phyloP scores from a whole-genome alignment of 331 rosid species.

The Quercus lobata region DNA sequence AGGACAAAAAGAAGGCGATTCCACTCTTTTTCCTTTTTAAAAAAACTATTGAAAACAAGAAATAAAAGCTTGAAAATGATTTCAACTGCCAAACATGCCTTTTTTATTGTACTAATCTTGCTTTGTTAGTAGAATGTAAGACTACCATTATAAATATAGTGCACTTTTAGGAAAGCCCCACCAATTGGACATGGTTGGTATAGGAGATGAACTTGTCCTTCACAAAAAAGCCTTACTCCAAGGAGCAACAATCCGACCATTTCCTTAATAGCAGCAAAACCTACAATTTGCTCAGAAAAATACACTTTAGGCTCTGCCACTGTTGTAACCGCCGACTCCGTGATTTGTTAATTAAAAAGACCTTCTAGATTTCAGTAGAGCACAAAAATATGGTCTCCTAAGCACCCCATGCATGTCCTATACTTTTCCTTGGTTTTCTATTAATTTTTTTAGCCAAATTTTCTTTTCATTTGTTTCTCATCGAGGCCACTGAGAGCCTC shows the following conservation, averaged over 20 bases:
- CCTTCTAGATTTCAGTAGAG: constrained; percentile 49
- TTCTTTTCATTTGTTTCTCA: constrained; percentile 4
- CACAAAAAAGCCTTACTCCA: constrained; percentile 27
- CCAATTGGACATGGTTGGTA: constrained; percentile 1
- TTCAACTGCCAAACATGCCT: too few relatives aligned
- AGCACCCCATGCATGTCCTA: constrained; percentile 16
- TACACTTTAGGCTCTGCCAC: constrained; percentile 17
- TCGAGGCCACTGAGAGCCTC: neutral
- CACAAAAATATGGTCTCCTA: constrained; percentile 39
- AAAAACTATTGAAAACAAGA: neutral
- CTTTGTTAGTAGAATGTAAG: too few relatives aligned
- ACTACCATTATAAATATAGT: neutral
- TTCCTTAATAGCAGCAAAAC: constrained; percentile 64
- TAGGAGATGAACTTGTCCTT: constrained; percentile 14
- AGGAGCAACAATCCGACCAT: constrained; percentile 73
- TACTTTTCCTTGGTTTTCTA: constrained; percentile 26
- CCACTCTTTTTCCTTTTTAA: neutral
- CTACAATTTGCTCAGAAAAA: constrained; percentile 23
- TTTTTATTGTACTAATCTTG: too few relatives aligned
- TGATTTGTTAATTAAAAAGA: constrained; percentile 37
- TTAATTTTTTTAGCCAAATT: neutral
- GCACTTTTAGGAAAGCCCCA: neutral
- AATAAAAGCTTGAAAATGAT: neutral
- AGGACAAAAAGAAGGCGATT: neutral
- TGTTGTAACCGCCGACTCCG: constrained; percentile 52